These are phyloP conservation scores for Brassica juncea DNA, from an alignment of 345 rosid species.

Conservation along the genomic window DNA sequence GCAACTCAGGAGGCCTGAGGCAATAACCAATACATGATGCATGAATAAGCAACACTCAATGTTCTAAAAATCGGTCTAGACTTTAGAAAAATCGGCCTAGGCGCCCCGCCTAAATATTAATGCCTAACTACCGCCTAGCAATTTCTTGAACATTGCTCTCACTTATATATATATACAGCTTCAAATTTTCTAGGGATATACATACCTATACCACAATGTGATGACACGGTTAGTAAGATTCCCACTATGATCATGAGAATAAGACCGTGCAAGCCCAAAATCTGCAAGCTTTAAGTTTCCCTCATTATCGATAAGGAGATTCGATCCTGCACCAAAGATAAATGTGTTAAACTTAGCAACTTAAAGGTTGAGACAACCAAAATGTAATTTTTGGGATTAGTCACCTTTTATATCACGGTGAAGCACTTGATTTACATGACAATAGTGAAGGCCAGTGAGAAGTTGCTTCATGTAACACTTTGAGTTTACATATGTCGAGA, in stretches of 20 bases:
- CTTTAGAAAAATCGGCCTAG: too few species aligned
- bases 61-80: too few species aligned
- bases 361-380: not conserved
- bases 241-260: slow-evolving; percentile 69
- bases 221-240: slow-evolving; percentile 91
- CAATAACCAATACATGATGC: not conserved
- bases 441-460: slow-evolving; percentile 90
- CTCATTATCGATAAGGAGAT: slow-evolving; percentile 91
- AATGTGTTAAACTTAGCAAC: not conserved
- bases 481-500: not conserved
- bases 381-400: not conserved
- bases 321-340: slow-evolving; percentile 63
- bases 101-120: too few species aligned
- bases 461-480: slow-evolving; percentile 99
- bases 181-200: not conserved
- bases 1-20: slow-evolving; percentile 79
- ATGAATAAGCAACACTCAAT: not conserved
- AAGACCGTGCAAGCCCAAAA: slow-evolving; percentile 92
- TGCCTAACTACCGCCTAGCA: too few species aligned
- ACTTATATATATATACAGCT: too few species aligned
- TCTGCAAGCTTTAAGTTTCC: slow-evolving; percentile 94
- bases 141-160: too few species aligned
- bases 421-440: slow-evolving; percentile 95
- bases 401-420: slow-evolving; percentile 96
- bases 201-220: slow-evolving; percentile 94